Base-by-base conservation (phyloP, 352 stramenopile genomes). In the Aphanomyces euteiches region DNA sequence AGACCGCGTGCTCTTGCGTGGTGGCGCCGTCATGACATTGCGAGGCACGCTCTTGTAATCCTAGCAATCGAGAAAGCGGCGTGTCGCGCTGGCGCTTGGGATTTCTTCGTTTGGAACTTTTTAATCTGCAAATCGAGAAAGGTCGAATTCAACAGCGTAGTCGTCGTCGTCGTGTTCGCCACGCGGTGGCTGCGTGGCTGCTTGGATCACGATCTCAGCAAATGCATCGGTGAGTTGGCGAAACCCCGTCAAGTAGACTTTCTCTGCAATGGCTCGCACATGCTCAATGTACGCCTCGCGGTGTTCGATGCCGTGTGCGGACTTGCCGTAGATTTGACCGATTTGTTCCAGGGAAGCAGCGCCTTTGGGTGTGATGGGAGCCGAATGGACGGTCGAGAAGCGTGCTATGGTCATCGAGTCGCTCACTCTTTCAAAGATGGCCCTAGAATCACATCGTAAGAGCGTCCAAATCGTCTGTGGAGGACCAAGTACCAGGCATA, bases 1-100 rank as follows among this genome's bases (percentile, higher is more conserved):
- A 7, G 69, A 76, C 39, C 74, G 80, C 19, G 77, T 89, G 36
- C 39, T 83, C n/a, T 60, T 89, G 17, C 82, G 85, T 59, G 80
- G 82, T 15, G 69, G 83, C 28, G 75, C 70, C 5, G 67, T 78
- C 0, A 59, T 77, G 40, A 74, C 75, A n/a, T 57, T 82, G 57
- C 75, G 77, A 40, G 75, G 75, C 5, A 67, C 59, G 54, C 36
- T 82, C 36, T 38, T 48, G 36, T 66, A 50, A 38, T 36, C 28
- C 28, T 28, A 28, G 28, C 28, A 2, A 28, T 28, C 28, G 28
- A 28, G 28, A 28, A 28, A 28, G 28, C 28, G 28, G 28, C 28
- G 0, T 28, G 28, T 28, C 28, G 28, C 28, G 28, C 28, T 28
- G 28, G 28, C 0, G 28, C 28, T 28, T 28, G 28, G 28, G 28